These are phyloP conservation scores for Colletotrichum sp. DNA, from an alignment of 2,329 filamentous ascomycete genomes.

Conservation along the genomic window DNA sequence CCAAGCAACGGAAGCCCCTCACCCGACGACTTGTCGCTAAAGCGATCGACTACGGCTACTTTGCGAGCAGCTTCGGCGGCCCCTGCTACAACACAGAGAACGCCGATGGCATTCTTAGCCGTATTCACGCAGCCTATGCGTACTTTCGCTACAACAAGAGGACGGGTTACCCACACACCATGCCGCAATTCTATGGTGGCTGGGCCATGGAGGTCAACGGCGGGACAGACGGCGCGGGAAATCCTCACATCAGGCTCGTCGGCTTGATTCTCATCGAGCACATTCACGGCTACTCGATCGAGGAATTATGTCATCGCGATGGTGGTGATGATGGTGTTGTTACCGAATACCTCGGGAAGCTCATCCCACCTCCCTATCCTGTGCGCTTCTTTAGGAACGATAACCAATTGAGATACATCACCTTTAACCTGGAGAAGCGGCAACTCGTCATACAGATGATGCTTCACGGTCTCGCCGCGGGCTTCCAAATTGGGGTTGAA, in stretches of 20 bases:
- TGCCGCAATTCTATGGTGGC: not conserved
- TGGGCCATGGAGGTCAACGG: not conserved
- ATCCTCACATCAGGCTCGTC: no score
- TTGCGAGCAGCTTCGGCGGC: not conserved
- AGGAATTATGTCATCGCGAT: no score
- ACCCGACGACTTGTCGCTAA: not conserved
- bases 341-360: no score
- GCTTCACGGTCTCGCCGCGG: no score
- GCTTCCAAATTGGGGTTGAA: no score
- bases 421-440: no score
- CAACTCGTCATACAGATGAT: no score
- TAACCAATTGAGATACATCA: no score
- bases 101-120: not conserved
- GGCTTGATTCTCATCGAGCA: not conserved
- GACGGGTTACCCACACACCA: not conserved
- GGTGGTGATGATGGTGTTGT: no score
- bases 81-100: fast-evolving
- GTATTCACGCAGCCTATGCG: not conserved
- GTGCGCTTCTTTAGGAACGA: no score
- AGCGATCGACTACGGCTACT: not conserved
- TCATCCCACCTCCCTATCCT: no score
- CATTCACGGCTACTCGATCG: not conserved
- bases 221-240: no score
- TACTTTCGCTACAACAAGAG: not conserved
- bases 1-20: not conserved